Percentiles rank a stretch among this genome's conserved stretches.
Evolutionary conservation across 2,329 filamentous ascomycete species (phyloP).

Genomic region (Zasmidium angulare): DNA sequence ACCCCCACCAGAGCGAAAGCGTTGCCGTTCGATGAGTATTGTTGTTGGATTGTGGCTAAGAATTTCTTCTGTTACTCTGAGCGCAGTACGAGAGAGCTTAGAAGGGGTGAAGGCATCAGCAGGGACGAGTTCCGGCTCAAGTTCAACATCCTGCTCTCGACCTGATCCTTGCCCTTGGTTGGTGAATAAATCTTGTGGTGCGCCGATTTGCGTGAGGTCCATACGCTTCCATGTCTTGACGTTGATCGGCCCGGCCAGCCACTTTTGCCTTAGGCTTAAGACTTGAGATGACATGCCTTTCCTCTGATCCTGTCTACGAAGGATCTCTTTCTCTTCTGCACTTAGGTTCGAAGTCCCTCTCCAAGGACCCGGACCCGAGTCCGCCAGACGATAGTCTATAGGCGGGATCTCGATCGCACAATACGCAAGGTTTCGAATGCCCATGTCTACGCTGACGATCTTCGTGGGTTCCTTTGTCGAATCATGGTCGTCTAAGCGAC

Average conservation of each 20-base stretch:
- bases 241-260: constrained; percentile 11
- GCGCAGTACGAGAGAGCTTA: constrained; percentile 56
- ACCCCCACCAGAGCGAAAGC: constrained; percentile 63
- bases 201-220: constrained; percentile 15
- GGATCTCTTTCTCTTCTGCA: no score
- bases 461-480: constrained; percentile 36
- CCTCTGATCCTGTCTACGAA: no score
- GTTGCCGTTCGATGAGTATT: constrained; percentile 68
- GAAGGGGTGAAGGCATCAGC: constrained; percentile 43
- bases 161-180: background rate
- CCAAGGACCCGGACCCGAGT: no score
- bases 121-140: background rate
- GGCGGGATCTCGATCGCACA: constrained; percentile 50
- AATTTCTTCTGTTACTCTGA: constrained; percentile 53
- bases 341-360: no score
- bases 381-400: background rate
- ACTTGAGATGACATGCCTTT: no score
- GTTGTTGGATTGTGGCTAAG: constrained; percentile 61
- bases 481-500: background rate
- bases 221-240: constrained; percentile 40
- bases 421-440: constrained; percentile 77
- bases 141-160: constrained; percentile 1
- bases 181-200: background rate
- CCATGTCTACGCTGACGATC: constrained; percentile 80
- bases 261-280: background rate